Evolutionary conservation across 2,329 filamentous ascomycete genomes (phyloP), one percentile per base, ranked within the genome.

Genomic region (Xylaria sp.): DNA sequence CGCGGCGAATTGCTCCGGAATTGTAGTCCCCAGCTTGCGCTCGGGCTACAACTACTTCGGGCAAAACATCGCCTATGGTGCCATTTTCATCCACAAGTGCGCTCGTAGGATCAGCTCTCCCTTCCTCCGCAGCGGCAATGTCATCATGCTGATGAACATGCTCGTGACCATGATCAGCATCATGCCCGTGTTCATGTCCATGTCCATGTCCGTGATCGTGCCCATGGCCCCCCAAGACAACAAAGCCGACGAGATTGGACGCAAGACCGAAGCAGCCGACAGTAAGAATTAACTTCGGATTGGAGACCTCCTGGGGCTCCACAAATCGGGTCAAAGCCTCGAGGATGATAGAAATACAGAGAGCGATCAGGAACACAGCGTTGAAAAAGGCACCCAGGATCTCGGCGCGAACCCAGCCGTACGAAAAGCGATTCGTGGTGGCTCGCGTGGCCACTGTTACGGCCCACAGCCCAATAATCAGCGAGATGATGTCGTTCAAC

Each of bases 401-500:
- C 81, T 99, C 95, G 35, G 95, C 95, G 69, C 95, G 92, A 81
- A 98, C 90, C 91, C 93, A 99, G 59, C 95, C 95, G 76, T 97
- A 99, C 15, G 95, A 97, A 75, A 95, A 99, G 76, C 90, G 91
- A 71, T 96, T 93, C 8, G 93, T 96, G 0, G 89, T 91, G 67
- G 89, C 91, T 72, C 91, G 88, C 75, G 91, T 91, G 25, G 93
- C 92, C 52, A 96, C 91, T 65, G 90, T 91, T 56, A 99, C 95
- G 54, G 95, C 95, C 94, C 95, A 99, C 40, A 98, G 79, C 67
- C 95, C 95, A 64, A 99, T 94, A 58, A 89, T 85, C 13, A 99
- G 82, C 1, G 95, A 98, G 63, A 99, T 89, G 70, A 99, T 95
- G 85, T 99, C 95, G 81, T 99, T 99, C 63, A 99, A 83, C 95